Evolutionary conservation across 2,329 filamentous ascomycete species (phyloP).

Genomic region (Sarocladium brachiariae): DNA sequence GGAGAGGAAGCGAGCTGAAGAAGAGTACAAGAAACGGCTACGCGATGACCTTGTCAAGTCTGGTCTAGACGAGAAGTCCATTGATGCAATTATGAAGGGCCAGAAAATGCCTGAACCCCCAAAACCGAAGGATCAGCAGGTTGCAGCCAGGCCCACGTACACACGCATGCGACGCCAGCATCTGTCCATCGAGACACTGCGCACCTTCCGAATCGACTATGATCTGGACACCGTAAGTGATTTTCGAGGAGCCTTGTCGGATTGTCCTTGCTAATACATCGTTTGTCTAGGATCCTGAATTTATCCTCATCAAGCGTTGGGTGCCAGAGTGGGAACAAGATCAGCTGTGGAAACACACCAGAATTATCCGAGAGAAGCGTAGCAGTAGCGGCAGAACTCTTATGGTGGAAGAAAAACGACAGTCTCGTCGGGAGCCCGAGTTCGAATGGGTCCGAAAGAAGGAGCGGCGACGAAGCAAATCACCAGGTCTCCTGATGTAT

Average conservation of each 20-base stretch:
- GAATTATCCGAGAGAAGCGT: conserved; percentile 51
- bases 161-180: conserved; percentile 57
- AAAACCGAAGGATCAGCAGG: conserved; percentile 10
- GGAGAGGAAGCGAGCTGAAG: conserved; percentile 42
- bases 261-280: background rate
- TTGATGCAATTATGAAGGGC: conserved; percentile 52
- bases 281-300: conserved; percentile 52
- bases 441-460: conserved; percentile 55
- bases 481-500: conserved; percentile 50
- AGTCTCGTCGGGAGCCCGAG: conserved; percentile 29
- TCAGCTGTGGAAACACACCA: conserved; percentile 65
- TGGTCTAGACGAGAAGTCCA: conserved; percentile 52
- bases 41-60: conserved; percentile 52
- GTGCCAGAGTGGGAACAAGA: conserved; percentile 66
- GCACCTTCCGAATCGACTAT: conserved; percentile 48
- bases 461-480: conserved; percentile 49
- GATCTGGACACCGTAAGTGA: conserved; percentile 47
- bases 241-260: background rate
- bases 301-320: conserved; percentile 66
- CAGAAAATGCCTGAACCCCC: conserved; percentile 36
- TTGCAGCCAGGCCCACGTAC: conserved; percentile 43
- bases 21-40: conserved; percentile 47
- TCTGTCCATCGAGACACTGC: conserved; percentile 55
- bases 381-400: conserved; percentile 29
- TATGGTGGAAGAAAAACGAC: conserved; percentile 38